phyloP scores from a whole-genome alignment of 176 grass and related monocot species.

The Paspalum notatum region DNA sequence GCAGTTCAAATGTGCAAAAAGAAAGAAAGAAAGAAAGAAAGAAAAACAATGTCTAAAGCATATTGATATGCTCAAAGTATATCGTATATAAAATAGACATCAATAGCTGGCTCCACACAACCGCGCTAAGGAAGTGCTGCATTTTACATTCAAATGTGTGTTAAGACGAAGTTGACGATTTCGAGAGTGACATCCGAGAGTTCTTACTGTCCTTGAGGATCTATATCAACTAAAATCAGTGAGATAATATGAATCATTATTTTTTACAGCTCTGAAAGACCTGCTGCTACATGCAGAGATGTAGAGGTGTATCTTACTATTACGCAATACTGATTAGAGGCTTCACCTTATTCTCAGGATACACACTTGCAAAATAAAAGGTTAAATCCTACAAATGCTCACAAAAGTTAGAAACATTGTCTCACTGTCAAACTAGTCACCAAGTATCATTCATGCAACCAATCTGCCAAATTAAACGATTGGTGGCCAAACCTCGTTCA shows the following conservation, averaged over 20 bases:
- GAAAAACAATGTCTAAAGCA: constrained; percentile 12
- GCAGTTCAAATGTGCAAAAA: background rate
- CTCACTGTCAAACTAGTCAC: background rate
- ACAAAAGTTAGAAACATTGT: too few species aligned
- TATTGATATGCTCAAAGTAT: background rate
- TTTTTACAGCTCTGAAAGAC: background rate
- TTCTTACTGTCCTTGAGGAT: background rate
- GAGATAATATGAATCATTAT: background rate
- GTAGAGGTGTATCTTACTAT: too few species aligned
- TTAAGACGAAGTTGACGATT: background rate
- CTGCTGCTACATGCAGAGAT: background rate
- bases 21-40: background rate
- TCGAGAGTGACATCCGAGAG: constrained; percentile 2
- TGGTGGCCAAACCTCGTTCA: background rate
- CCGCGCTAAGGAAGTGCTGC: background rate
- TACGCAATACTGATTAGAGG: too few species aligned
- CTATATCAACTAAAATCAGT: background rate
- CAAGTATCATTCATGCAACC: background rate
- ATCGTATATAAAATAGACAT: constrained; percentile 1
- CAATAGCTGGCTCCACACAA: background rate
- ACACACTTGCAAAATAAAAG: too few species aligned
- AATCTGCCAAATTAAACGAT: background rate
- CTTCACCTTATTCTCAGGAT: too few species aligned
- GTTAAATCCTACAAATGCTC: too few species aligned
- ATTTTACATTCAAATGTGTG: background rate